Base-by-base conservation (phyloP, 2,329 filamentous ascomycete genomes). In the Lachnellula occidentalis region DNA sequence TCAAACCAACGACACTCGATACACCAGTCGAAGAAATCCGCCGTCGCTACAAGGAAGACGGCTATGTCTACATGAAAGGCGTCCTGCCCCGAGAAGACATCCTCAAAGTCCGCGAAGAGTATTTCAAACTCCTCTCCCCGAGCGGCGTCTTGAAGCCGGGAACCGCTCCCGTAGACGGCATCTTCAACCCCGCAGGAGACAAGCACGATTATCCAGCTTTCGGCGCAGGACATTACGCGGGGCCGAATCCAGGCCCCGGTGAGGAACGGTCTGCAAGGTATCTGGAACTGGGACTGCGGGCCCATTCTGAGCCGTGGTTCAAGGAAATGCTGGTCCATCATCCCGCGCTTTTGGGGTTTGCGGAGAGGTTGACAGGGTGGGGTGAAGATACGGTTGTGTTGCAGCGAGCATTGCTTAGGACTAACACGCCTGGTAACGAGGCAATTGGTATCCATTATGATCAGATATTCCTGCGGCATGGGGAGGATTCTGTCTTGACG, bases 91-190 rank as follows among this genome's bases (percentile, higher is more conserved):
- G 75, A 2, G 66, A 71, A 2, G 78, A 82, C 51, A 78, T 83
- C 1, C 71, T 82, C 8, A 69, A 72, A 36, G 75, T 76, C 8
- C 75, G 81, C 1, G 69, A 75, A 53, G 67, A 72, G 34, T 84
- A 83, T 65, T 84, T 83, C 64, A 66, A 70, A 3, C 75, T 76
- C 43, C 69, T 85, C 5, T 70, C 75, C 1, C 74, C 80, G 1
- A 83, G 76, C 27, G 79, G 79, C 1, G 75, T 86, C 36, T 69
- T 86, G 1, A 76, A 80, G 56, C 76, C 78, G 0, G 77, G 74
- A 36, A 78, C 77, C 0, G 65, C 73, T 4, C 72, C 78, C 0
- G 74, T 80, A 0, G 72, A 80, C 1, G 80, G 81, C 0, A 74
- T 83, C 52, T 83, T 81, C 61, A 73, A 80, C 61, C 48, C 68